Evolutionary conservation across 179 eudicot genomes (phyloP), one percentile per base, ranked within the genome.

Genomic region (Amaranthus tricolor): DNA sequence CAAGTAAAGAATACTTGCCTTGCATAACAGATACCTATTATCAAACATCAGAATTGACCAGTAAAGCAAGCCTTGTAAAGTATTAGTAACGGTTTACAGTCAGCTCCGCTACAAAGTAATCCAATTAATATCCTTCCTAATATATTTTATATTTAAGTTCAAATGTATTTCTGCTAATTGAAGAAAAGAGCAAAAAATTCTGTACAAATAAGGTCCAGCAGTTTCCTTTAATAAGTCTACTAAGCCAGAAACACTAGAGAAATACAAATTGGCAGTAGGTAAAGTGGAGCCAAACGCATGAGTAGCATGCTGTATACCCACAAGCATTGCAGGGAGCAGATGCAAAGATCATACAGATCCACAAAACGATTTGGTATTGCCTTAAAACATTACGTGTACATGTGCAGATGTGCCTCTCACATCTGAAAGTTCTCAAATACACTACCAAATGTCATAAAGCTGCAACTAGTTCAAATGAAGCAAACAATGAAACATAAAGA

Each of bases 331-430:
- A n/a, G 4, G 5, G 63, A 21, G 8, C 10, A 14, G 20, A 15
- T 64, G 52, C 52, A 64, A 64, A 21, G 47, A n/a, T 7, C 16
- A 64, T n/a, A 47, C 9, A 43, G 0, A 10, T n/a, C 14, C 20
- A 44, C 6, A 17, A 50, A 50, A 67, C 45, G 20, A 43, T 48
- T 43, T 67, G 55, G 21, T 49, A 6, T 48, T 8, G 55, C 31
- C 49, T 48, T 67, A 7, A 3, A 31, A 19, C 6, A n/a, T 67
- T 4, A 65, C 8, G 65, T 48, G 11, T 7, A 19, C 61, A 76
- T 70, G 69, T 2, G 63, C 64, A 19, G 52, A 76, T 70, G 63
- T 2, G 55, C 57, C 71, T 71, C 57, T 63, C 44, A 54, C 66
- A 60, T 49, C 8, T 59, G 64, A 9, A 47, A 21, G 21, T 67